Percentiles rank a stretch among this genome's conserved stretches.
phyloP scores from a whole-genome alignment of 495 filamentous ascomycete species.

The Penicillium maclennaniae region DNA sequence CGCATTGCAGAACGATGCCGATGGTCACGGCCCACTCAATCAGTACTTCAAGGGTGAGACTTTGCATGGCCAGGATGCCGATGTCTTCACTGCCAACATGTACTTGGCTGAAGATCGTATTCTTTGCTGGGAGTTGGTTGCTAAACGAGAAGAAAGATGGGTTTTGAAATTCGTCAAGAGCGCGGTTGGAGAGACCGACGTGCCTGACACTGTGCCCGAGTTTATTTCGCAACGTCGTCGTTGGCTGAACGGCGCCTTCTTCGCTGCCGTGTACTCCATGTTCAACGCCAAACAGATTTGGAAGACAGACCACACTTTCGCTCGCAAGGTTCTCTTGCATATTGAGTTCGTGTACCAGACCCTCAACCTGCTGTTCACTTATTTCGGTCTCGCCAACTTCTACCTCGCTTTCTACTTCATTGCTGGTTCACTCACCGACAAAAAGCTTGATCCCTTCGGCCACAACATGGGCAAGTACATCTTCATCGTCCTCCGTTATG shows the following conservation, averaged over 20 bases:
- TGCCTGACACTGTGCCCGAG: conserved; percentile 72
- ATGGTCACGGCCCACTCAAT: conserved; percentile 88
- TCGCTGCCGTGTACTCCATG: conserved; percentile 95
- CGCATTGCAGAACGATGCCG: conserved; percentile 93
- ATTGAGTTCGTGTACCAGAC: conserved; percentile 97
- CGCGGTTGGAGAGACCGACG: conserved; percentile 94
- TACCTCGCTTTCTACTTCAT: conserved; percentile 99
- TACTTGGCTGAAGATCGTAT: conserved; percentile 98
- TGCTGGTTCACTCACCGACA: conserved; percentile 84
- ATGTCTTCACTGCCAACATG: conserved; percentile 99
- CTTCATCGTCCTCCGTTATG: conserved; percentile 81
- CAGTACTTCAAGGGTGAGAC: conserved; percentile 99
- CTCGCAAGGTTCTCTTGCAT: conserved; percentile 86
- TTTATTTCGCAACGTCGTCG: conserved; percentile 93
- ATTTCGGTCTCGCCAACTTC: conserved; percentile 97
- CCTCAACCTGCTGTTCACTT: conserved; percentile 87
- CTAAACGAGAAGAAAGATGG: conserved; percentile 92
- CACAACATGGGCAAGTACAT: conserved; percentile 78
- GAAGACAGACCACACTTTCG: conserved; percentile 85
- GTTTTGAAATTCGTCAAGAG: conserved; percentile 96
- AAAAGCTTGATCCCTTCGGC: conserved; percentile 82
- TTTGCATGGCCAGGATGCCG: conserved; percentile 91
- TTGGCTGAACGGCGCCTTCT: conserved; percentile 99
- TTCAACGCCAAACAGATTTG: conserved; percentile 93
- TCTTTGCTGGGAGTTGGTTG: conserved; percentile 97